Percentiles rank a stretch among this genome's conserved stretches.
phyloP scores from a whole-genome alignment of 2,329 filamentous ascomycete species.

The Hypoxylon sp. region DNA sequence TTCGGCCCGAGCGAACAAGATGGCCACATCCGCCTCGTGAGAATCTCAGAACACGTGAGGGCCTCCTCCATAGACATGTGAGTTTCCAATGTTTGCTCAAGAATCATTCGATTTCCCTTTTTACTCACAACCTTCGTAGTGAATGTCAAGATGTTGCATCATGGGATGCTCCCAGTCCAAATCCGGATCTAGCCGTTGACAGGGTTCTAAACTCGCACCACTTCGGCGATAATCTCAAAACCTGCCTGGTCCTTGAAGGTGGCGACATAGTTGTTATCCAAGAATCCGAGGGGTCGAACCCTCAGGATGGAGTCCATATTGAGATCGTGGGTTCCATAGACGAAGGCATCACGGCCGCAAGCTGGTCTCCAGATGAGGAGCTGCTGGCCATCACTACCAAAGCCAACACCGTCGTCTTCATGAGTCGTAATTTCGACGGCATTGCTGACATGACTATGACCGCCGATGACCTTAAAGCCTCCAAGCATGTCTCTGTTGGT shows the following conservation, averaged over 20 bases:
- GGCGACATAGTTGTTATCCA: slow-evolving; percentile 91
- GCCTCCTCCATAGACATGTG: slow-evolving; percentile 58
- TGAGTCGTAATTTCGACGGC: slow-evolving; percentile 92
- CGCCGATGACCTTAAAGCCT: slow-evolving; percentile 84
- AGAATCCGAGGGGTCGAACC: slow-evolving; percentile 68
- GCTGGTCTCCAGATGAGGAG: slow-evolving; percentile 97
- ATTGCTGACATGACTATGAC: slow-evolving; percentile 81
- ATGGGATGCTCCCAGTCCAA: slow-evolving; percentile 89
- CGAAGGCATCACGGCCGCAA: slow-evolving; percentile 87
- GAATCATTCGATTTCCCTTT: slow-evolving; percentile 23
- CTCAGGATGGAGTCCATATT: slow-evolving; percentile 79
- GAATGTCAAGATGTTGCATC: slow-evolving; percentile 74
- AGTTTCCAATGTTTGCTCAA: slow-evolving; percentile 49
- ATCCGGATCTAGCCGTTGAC: slow-evolving; percentile 82
- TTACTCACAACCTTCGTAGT: slow-evolving; percentile 50
- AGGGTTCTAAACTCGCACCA: slow-evolving; percentile 84
- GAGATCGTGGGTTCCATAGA: slow-evolving; percentile 97
- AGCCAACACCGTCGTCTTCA: slow-evolving; percentile 84
- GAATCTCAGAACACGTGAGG: slow-evolving; percentile 63
- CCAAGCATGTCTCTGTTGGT: slow-evolving; percentile 93
- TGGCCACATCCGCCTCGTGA: slow-evolving; percentile 79
- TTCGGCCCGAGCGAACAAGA: slow-evolving; percentile 83
- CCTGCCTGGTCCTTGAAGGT: slow-evolving; percentile 87
- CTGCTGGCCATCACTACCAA: slow-evolving; percentile 86
- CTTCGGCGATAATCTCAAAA: slow-evolving; percentile 83